phyloP scores from a whole-genome alignment of 2,329 filamentous ascomycete genomes.

The Colletotrichum gigasporum region DNA sequence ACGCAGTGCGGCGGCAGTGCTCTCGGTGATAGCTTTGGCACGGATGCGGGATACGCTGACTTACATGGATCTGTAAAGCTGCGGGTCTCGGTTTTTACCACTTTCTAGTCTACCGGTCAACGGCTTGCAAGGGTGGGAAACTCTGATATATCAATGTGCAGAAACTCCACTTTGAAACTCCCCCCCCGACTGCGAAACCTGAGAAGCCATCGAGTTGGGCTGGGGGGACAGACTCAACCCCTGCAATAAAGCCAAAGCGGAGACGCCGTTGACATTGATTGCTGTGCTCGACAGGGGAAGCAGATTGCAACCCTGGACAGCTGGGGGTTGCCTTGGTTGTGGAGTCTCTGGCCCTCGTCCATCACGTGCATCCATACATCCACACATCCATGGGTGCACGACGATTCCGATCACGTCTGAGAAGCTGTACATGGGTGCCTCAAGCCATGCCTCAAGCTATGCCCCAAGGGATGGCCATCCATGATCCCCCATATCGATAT shows the following conservation, averaged over 20 bases:
- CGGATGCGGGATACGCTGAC: too few species aligned
- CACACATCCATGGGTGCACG: too few species aligned
- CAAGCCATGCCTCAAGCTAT: too few species aligned
- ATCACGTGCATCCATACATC: not conserved
- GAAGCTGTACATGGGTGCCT: too few species aligned
- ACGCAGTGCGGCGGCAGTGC: too few species aligned
- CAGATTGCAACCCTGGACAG: not conserved
- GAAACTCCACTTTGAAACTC: constrained; percentile 14
- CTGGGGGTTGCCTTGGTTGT: not conserved
- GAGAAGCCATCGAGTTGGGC: not conserved
- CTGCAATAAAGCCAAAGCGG: constrained; percentile 17
- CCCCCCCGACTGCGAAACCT: not conserved
- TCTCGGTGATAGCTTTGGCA: too few species aligned
- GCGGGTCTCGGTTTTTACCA: too few species aligned
- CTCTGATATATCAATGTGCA: constrained; percentile 15
- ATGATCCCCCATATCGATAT: constrained; percentile 4
- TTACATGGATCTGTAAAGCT: too few species aligned
- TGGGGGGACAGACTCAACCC: not conserved
- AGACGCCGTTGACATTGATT: not conserved
- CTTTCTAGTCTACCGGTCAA: too few species aligned
- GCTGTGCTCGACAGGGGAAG: constrained; percentile 5
- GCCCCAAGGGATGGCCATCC: too few species aligned
- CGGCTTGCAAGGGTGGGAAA: constrained; percentile 7
- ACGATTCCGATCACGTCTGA: constrained; percentile 10
- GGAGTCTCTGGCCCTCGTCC: too few species aligned